Conservation (phyloP, 345 rosid genomes). For the Dimocarpus longan region DNA sequence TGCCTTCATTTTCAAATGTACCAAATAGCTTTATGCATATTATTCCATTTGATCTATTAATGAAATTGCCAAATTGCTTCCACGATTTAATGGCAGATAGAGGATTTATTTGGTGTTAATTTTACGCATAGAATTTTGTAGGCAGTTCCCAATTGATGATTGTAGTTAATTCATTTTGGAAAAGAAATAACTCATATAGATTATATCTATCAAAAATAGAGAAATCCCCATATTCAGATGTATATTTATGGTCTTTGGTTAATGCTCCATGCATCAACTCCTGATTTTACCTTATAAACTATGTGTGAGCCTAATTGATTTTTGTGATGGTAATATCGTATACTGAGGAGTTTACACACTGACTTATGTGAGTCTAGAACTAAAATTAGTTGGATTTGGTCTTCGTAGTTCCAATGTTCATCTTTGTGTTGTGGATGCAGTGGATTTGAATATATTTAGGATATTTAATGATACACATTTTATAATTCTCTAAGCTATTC, state of each 20-base stretch:
- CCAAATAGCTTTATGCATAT: not conserved
- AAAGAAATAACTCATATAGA: not conserved
- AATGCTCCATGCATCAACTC: not conserved
- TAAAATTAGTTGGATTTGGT: not conserved
- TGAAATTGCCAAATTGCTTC: slow-evolving; percentile 1
- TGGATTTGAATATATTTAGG: not conserved
- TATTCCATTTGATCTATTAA: slow-evolving; percentile 9
- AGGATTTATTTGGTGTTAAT: not conserved
- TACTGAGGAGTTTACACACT: not conserved
- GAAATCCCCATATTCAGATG: not conserved
- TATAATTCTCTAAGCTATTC: not conserved
- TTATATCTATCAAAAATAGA: not conserved
- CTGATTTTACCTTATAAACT: not conserved
- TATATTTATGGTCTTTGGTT: not conserved
- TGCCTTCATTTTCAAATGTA: not conserved
- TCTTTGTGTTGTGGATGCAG: not conserved
- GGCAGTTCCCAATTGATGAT: not conserved
- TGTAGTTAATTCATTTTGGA: not conserved
- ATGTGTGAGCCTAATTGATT: not conserved
- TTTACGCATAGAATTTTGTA: not conserved
- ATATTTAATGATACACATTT: not conserved
- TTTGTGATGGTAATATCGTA: not conserved
- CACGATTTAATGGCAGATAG: not conserved
- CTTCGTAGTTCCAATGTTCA: not conserved
- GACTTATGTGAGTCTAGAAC: not conserved